phyloP scores from a whole-genome alignment of 2,329 filamentous ascomycete genomes.

The Xylariaceae sp. region DNA sequence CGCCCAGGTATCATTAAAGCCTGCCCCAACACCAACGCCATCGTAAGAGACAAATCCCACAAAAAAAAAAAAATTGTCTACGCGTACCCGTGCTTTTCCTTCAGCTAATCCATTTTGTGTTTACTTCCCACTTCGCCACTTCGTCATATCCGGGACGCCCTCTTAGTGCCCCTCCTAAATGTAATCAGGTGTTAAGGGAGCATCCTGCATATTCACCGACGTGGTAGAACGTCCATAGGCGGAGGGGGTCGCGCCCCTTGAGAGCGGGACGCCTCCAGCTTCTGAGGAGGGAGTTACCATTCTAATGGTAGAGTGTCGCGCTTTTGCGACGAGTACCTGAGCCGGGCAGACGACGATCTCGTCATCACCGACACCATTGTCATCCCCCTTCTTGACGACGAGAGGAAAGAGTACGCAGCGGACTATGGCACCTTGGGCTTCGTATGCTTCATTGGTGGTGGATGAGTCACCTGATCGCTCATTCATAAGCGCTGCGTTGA shows the following conservation, averaged over 20 bases:
- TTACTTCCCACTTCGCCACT: no score
- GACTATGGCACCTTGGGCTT: slow-evolving; percentile 77
- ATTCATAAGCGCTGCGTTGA: slow-evolving; percentile 95
- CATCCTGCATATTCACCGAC: slow-evolving; percentile 27
- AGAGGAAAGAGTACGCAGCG: slow-evolving; percentile 94
- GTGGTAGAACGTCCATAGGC: slow-evolving; percentile 24
- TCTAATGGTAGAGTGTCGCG: slow-evolving; percentile 45
- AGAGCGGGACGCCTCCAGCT: slow-evolving; percentile 52
- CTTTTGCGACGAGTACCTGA: slow-evolving; percentile 80
- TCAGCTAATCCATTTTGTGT: background rate
- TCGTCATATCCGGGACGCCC: no score
- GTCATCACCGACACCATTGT: slow-evolving; percentile 84
- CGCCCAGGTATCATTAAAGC: slow-evolving; percentile 29
- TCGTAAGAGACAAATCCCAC: background rate
- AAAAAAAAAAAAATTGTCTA: slow-evolving; percentile 11
- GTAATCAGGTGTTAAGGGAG: slow-evolving; percentile 26
- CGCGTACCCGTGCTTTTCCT: background rate
- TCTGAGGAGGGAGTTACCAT: slow-evolving; percentile 58
- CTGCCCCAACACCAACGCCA: slow-evolving; percentile 17
- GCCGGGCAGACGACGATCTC: slow-evolving; percentile 96
- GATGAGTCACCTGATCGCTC: slow-evolving; percentile 74
- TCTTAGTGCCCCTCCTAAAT: slow-evolving; percentile 6
- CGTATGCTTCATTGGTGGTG: slow-evolving; percentile 78
- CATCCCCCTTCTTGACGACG: slow-evolving; percentile 94
- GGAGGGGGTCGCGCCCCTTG: slow-evolving; percentile 39